A percentile compares a stretch with the other conserved stretches of the same genome.
Conservation (phyloP, 2,329 filamentous ascomycete genomes). For the Bisporella sp. region DNA sequence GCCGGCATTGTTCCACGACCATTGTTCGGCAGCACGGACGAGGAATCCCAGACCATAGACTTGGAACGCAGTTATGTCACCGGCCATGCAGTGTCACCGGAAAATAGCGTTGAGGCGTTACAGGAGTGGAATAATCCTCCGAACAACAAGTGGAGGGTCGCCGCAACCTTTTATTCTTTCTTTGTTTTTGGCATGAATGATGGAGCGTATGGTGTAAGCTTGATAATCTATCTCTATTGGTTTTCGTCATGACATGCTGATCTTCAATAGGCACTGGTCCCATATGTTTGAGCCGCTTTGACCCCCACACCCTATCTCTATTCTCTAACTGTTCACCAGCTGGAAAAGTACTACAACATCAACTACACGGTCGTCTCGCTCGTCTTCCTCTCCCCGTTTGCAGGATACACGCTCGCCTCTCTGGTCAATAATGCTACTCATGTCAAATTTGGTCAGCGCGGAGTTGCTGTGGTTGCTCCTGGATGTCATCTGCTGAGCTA, state of each 20-base stretch:
- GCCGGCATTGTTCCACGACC: too few species aligned
- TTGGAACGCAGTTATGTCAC: too few species aligned
- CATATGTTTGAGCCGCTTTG: constrained; percentile 27
- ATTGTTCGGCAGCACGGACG: too few species aligned
- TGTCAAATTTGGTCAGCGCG: constrained; percentile 53
- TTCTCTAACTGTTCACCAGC: constrained; percentile 27
- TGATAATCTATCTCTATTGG: constrained; percentile 14
- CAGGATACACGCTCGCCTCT: constrained; percentile 57
- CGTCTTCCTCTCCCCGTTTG: constrained; percentile 59
- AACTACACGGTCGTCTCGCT: constrained; percentile 58
- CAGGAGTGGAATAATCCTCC: constrained; percentile 59
- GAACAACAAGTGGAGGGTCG: constrained; percentile 50
- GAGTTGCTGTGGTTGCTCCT: constrained; percentile 61
- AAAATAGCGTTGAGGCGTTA: constrained; percentile 16
- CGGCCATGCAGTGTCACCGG: too few species aligned
- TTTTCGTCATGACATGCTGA: constrained; percentile 6
- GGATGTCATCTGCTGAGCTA: constrained; percentile 58
- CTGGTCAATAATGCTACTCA: constrained; percentile 59
- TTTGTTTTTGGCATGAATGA: constrained; percentile 64
- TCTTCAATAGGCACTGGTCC: constrained; percentile 36
- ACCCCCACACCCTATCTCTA: not conserved
- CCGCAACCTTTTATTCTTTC: constrained; percentile 54
- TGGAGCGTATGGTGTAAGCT: constrained; percentile 52
- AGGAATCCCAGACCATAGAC: too few species aligned
- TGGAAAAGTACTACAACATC: constrained; percentile 56